Evolutionary conservation across 345 rosid genomes (phyloP).

Genomic region (Bretschneidera sinensis): DNA sequence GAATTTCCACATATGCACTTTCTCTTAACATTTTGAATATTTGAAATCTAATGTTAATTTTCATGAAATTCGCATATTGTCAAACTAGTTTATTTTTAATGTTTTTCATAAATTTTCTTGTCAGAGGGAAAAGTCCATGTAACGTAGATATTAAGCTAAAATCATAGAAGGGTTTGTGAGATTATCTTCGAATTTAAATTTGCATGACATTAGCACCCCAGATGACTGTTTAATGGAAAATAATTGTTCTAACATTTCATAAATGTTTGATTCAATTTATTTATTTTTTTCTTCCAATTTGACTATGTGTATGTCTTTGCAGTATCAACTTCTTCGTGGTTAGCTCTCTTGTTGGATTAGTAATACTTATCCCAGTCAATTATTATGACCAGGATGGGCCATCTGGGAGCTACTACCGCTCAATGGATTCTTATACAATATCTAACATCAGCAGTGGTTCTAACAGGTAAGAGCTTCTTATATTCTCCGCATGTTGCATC

Average conservation of each 20-base stretch:
- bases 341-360: conserved; percentile 58
- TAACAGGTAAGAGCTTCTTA: conserved; percentile 41
- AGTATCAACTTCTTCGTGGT: conserved; percentile 71
- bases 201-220: too few relatives aligned
- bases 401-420: conserved; percentile 22
- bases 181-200: too few relatives aligned
- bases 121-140: too few relatives aligned
- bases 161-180: too few relatives aligned
- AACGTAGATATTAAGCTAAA: too few relatives aligned
- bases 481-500: not conserved
- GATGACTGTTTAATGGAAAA: too few relatives aligned
- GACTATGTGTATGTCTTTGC: conserved; percentile 21
- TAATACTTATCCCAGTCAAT: conserved; percentile 72
- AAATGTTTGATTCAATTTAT: not conserved
- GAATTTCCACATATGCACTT: not conserved
- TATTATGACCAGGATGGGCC: conserved; percentile 48
- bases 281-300: too few relatives aligned
- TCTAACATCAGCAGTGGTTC: conserved; percentile 68
- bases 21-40: too few relatives aligned
- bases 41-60: too few relatives aligned
- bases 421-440: conserved; percentile 70
- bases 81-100: too few relatives aligned
- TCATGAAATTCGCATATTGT: too few relatives aligned
- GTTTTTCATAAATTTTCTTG: too few relatives aligned
- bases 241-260: not conserved